phyloP scores from a whole-genome alignment of 371 early-diverging fungal genomes.

The Mucor velutinosus region DNA sequence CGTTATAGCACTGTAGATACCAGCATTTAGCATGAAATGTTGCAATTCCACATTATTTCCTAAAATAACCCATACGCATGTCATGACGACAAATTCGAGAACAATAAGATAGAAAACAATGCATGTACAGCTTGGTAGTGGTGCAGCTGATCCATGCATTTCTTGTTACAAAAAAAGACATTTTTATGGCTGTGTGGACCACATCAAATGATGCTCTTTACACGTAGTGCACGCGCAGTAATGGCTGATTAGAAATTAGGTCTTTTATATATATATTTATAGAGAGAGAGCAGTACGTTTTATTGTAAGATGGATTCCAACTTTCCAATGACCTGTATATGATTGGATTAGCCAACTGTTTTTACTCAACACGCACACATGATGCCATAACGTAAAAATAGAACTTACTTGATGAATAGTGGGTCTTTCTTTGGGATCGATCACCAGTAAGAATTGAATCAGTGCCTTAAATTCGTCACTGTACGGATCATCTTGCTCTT shows the following conservation, averaged over 20 bases:
- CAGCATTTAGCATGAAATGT: background rate
- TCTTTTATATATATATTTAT: background rate
- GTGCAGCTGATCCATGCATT: constrained; percentile 4
- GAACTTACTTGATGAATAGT: constrained; percentile 52
- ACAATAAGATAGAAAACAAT: background rate
- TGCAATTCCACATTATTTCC: background rate
- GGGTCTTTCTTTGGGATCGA: constrained; percentile 67
- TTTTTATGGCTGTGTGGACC: background rate
- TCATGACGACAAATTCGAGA: background rate
- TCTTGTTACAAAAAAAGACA: background rate
- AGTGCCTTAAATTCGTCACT: constrained; percentile 61
- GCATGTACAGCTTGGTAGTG: background rate
- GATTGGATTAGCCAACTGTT: background rate
- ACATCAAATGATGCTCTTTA: background rate
- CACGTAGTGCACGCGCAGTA: background rate
- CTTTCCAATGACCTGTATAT: constrained; percentile 13
- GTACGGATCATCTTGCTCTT: constrained; percentile 41
- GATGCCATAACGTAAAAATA: background rate
- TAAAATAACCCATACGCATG: background rate
- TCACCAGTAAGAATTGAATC: constrained; percentile 61
- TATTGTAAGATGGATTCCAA: constrained; percentile 4
- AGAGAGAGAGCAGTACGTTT: background rate
- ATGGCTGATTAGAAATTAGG: background rate
- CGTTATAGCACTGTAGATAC: background rate
- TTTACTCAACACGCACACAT: background rate